phyloP scores from a whole-genome alignment of 2,329 filamentous ascomycete species.

The Aspergillus sclerotialis region DNA sequence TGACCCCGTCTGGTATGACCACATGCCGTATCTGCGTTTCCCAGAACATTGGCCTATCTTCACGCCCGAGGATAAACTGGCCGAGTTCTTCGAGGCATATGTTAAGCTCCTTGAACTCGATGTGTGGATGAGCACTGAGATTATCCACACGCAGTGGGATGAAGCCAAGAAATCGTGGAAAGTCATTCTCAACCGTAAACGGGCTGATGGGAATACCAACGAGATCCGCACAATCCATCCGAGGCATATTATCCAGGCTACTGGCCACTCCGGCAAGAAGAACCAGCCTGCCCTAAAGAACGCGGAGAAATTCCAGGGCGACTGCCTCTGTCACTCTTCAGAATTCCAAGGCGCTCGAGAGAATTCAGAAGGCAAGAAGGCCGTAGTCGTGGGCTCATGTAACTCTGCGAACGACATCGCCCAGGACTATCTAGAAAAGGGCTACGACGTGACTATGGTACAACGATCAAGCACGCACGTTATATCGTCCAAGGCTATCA shows the following conservation, averaged over 20 bases:
- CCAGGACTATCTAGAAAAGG: conserved; percentile 16
- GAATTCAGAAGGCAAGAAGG: conserved; percentile 22
- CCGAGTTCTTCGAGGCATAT: conserved; percentile 23
- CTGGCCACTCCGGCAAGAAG: conserved; percentile 16
- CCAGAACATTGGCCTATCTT: conserved; percentile 26
- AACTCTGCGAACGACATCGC: conserved; percentile 23
- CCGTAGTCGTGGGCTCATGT: conserved; percentile 22
- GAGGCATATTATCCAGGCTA: conserved; percentile 19
- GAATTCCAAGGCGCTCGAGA: conserved; percentile 13
- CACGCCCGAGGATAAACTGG: conserved; percentile 24
- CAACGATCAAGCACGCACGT: conserved; percentile 27
- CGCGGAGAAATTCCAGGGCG: conserved; percentile 16
- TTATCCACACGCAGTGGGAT: conserved; percentile 16
- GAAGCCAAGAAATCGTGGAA: conserved; percentile 13
- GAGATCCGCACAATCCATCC: conserved; percentile 17
- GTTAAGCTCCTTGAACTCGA: conserved; percentile 19
- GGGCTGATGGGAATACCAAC: conserved; percentile 9
- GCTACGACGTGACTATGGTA: conserved; percentile 21
- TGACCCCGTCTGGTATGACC: conserved; percentile 23
- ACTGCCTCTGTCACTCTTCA: conserved; percentile 18
- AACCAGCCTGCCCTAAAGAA: conserved; percentile 25
- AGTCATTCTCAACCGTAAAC: conserved; percentile 9
- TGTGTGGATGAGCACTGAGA: conserved; percentile 17
- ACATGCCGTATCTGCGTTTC: conserved; percentile 24
- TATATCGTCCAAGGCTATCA: conserved; percentile 16